Evolutionary conservation across 78 protist genomes (phyloP).

Genomic region (Protostelium mycophagum): DNA sequence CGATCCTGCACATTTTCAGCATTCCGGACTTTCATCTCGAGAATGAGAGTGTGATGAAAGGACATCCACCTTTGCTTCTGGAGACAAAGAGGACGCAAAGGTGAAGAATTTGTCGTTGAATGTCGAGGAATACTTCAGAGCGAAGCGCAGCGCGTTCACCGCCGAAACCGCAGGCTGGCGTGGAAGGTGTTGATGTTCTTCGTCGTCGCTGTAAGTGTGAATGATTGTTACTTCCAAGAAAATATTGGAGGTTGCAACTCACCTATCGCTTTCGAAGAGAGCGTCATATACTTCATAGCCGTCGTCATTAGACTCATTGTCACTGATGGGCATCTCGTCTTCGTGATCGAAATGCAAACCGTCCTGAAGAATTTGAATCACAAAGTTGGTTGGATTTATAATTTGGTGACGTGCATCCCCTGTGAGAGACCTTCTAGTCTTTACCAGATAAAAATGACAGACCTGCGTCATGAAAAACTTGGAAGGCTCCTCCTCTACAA

Average conservation of each 20-base stretch:
- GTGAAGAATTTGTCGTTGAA: neutral
- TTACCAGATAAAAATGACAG: too few species aligned
- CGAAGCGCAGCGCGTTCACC: neutral
- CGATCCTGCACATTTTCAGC: too few species aligned
- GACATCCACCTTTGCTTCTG: constrained; percentile 1
- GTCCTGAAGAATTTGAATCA: too few species aligned
- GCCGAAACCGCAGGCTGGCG: neutral
- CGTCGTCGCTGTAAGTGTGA: neutral
- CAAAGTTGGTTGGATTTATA: too few species aligned
- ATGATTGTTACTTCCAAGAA: neutral
- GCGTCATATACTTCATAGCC: neutral
- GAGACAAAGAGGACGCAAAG: neutral
- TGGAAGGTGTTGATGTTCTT: neutral
- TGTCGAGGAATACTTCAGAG: neutral
- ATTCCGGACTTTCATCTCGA: too few species aligned
- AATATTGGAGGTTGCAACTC: neutral
- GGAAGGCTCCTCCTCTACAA: neutral
- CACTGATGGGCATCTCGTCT: neutral
- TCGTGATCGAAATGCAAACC: neutral
- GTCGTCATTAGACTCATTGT: neutral
- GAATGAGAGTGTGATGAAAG: too few species aligned
- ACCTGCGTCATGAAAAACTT: neutral
- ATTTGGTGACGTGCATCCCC: too few species aligned
- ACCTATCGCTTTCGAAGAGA: neutral
- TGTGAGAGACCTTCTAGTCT: too few species aligned